A percentile compares a stretch with the other conserved stretches of the same genome.
Conservation (phyloP, 352 stramenopile species). For the Phytopythium delawarense region DNA sequence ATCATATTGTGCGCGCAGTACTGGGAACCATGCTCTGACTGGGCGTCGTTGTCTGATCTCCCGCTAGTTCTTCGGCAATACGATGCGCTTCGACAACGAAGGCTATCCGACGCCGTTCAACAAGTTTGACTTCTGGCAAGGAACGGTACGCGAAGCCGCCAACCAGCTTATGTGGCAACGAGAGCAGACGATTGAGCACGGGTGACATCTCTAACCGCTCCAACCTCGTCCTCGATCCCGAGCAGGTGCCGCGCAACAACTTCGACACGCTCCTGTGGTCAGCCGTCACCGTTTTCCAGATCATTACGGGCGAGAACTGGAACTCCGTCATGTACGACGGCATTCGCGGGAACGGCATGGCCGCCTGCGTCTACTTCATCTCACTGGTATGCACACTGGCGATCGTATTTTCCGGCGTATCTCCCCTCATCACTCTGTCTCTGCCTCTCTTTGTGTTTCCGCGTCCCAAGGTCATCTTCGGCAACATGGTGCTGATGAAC, state of each 20-base stretch:
- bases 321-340: constrained; percentile 93
- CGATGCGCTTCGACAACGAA: constrained; percentile 88
- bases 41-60: not conserved
- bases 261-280: constrained; percentile 87
- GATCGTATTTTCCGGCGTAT: not conserved
- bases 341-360: constrained; percentile 73
- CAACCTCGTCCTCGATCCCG: not conserved
- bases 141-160: constrained; percentile 25
- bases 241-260: constrained; percentile 70
- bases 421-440: not conserved
- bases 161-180: not conserved
- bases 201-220: not conserved
- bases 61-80: constrained; percentile 91
- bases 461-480: constrained; percentile 68
- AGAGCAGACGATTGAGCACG: no score
- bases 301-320: constrained; percentile 95
- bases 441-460: not conserved
- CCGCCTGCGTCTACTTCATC: constrained; percentile 83
- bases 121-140: constrained; percentile 56
- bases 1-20: not conserved
- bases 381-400: constrained; percentile 44
- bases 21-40: not conserved
- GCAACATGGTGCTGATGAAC: constrained; percentile 92
- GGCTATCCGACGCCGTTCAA: constrained; percentile 50
- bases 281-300: constrained; percentile 88